These are phyloP conservation scores for Coemansia sp. DNA, from an alignment of 192 early-diverging fungal species.

Conservation along the genomic window DNA sequence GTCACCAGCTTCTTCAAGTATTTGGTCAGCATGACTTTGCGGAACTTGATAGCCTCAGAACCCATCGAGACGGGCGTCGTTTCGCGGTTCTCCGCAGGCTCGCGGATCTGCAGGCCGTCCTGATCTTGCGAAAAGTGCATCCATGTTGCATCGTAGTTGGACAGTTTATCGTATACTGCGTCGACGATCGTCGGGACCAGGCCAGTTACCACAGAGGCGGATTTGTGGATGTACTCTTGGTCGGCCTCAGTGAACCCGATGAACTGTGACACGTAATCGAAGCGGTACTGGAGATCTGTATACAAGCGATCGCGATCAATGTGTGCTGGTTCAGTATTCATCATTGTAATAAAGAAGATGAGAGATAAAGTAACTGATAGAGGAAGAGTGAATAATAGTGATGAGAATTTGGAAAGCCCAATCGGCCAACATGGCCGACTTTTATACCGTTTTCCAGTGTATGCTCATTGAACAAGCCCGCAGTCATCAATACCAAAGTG, in stretches of 20 bases:
- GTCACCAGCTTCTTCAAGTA: slow-evolving; percentile 73
- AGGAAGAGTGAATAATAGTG: background rate
- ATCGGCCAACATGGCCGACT: background rate
- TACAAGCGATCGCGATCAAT: slow-evolving; percentile 71
- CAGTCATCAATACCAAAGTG: background rate
- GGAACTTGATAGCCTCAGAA: slow-evolving; percentile 77
- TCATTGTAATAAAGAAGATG: slow-evolving; percentile 2
- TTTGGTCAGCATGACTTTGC: slow-evolving; percentile 71
- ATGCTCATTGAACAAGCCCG: background rate
- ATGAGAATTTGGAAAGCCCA: background rate
- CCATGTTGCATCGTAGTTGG: slow-evolving; percentile 77
- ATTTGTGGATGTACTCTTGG: slow-evolving; percentile 67
- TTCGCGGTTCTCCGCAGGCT: slow-evolving; percentile 28
- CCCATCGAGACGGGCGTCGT: slow-evolving; percentile 50
- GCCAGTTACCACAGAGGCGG: slow-evolving; percentile 63
- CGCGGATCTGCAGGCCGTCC: slow-evolving; percentile 60
- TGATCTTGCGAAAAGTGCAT: slow-evolving; percentile 64
- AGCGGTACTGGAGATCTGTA: slow-evolving; percentile 76
- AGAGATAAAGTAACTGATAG: background rate
- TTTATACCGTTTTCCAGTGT: background rate
- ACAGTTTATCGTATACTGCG: slow-evolving; percentile 74
- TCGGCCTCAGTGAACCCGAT: slow-evolving; percentile 71
- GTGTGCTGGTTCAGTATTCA: slow-evolving; percentile 51
- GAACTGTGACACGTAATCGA: slow-evolving; percentile 73
- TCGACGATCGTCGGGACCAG: slow-evolving; percentile 76